Percentiles rank a stretch among this genome's conserved stretches.
Evolutionary conservation across 768 basidiomycete genomes (phyloP).

Genomic region (Tubosaeta sp.): DNA sequence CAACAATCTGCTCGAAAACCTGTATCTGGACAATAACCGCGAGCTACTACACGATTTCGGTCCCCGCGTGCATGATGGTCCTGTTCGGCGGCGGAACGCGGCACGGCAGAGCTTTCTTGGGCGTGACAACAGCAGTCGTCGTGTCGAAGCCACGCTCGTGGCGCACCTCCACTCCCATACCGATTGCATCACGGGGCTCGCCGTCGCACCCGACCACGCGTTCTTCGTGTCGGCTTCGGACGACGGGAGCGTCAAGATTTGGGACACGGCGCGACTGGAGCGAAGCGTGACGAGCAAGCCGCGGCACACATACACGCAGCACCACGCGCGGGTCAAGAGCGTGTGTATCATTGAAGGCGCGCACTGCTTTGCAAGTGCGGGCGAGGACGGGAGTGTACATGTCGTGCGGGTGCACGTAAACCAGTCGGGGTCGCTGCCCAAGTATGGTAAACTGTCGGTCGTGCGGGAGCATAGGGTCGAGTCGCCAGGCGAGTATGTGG

Average conservation of each 20-base stretch:
- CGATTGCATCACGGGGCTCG: slow-evolving; percentile 72
- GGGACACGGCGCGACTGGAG: slow-evolving; percentile 91
- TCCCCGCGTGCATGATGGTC: slow-evolving; percentile 78
- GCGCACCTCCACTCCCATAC: slow-evolving; percentile 82
- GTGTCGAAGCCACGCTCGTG: slow-evolving; percentile 75
- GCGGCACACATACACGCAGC: slow-evolving; percentile 64
- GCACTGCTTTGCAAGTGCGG: slow-evolving; percentile 87
- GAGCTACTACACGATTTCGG: slow-evolving; percentile 92
- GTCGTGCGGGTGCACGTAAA: slow-evolving; percentile 79
- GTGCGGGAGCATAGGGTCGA: slow-evolving; percentile 80
- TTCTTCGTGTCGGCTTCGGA: slow-evolving; percentile 95
- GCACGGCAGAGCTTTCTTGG: slow-evolving; percentile 63
- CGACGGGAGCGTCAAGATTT: slow-evolving; percentile 90
- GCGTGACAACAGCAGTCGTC: slow-evolving; percentile 57
- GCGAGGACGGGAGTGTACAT: slow-evolving; percentile 79
- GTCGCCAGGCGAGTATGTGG: slow-evolving; percentile 73
- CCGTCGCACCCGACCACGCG: slow-evolving; percentile 88
- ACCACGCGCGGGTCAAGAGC: slow-evolving; percentile 61
- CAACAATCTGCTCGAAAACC: slow-evolving; percentile 80
- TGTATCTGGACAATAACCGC: slow-evolving; percentile 82
- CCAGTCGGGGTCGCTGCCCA: slow-evolving; percentile 65
- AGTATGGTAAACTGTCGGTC: slow-evolving; percentile 75
- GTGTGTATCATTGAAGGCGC: slow-evolving; percentile 82
- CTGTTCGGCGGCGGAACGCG: slow-evolving; percentile 71
- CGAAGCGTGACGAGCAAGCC: slow-evolving; percentile 89